Evolutionary conservation across 75 land plant species (phyloP).

Genomic region (Pseudotsuga menziesii): DNA sequence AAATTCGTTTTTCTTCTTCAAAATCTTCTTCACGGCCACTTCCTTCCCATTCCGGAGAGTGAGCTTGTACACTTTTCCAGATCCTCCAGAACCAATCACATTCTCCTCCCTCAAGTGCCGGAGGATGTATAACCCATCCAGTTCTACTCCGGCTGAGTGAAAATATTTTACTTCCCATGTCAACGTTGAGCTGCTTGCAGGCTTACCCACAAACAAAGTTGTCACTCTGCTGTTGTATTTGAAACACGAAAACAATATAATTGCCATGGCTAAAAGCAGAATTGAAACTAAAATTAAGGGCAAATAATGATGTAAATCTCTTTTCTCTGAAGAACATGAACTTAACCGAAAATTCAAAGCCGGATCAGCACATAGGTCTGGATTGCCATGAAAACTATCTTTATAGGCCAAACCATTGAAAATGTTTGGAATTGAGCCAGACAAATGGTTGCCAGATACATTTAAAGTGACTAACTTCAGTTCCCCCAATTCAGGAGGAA

Average conservation of each 20-base stretch:
- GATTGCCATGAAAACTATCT: conserved; percentile 56
- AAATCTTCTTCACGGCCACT: conserved; percentile 83
- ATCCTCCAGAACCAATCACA: conserved; percentile 77
- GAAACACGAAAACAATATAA: too few species aligned
- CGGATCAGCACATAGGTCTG: conserved; percentile 42
- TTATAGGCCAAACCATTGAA: conserved; percentile 25
- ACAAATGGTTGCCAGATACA: conserved; percentile 61
- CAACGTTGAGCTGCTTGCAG: conserved; percentile 9
- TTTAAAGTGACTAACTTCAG: conserved; percentile 49
- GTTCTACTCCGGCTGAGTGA: conserved; percentile 42
- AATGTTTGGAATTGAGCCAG: conserved; percentile 49
- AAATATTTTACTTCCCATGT: conserved; percentile 73
- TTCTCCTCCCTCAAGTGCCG: conserved; percentile 65
- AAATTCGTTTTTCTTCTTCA: conserved; percentile 43
- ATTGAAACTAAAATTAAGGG: too few species aligned
- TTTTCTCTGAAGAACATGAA: not conserved
- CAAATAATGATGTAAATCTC: too few species aligned
- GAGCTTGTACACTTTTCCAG: conserved; percentile 82
- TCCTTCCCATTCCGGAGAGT: conserved; percentile 51
- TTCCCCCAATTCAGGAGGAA: conserved; percentile 50
- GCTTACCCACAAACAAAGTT: not conserved
- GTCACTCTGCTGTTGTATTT: too few species aligned
- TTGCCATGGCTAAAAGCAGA: too few species aligned
- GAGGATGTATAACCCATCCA: conserved; percentile 57
- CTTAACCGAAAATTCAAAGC: not conserved